These are phyloP conservation scores for Mesotaenium endlicherianum DNA, from an alignment of 139 green algal genomes.

Conservation along the genomic window DNA sequence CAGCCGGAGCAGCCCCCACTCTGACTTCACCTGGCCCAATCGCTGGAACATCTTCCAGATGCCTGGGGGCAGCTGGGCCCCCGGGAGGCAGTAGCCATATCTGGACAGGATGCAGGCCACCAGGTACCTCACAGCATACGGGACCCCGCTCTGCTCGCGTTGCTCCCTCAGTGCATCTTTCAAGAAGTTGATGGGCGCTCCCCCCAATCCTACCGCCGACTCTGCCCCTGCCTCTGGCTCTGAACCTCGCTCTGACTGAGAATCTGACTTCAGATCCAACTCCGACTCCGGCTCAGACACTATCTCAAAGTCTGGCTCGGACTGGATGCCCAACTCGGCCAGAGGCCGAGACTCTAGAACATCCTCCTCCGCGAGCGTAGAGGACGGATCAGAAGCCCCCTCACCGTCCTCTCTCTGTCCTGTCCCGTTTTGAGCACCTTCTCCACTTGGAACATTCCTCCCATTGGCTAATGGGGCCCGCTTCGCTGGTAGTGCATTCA, in stretches of 20 bases:
- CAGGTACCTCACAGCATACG: background rate
- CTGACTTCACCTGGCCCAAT: background rate
- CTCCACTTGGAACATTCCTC: too few relatives aligned
- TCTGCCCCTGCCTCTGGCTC: background rate
- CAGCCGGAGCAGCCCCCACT: background rate
- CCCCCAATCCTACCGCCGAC: background rate
- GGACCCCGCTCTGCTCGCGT: too few relatives aligned
- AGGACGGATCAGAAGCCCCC: background rate
- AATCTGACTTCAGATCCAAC: background rate
- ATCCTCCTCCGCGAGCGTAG: background rate
- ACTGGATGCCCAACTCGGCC: background rate
- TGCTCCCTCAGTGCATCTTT: background rate
- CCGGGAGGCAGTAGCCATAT: background rate
- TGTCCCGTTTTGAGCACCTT: too few relatives aligned
- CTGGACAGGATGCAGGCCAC: background rate
- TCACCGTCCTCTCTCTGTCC: background rate
- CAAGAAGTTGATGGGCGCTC: background rate
- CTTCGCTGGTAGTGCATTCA: too few relatives aligned
- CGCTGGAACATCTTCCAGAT: background rate
- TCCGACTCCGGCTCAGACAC: background rate
- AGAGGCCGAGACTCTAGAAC: background rate
- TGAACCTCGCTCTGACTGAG: background rate
- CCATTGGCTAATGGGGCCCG: too few relatives aligned
- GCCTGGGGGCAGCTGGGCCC: background rate
- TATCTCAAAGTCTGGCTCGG: background rate